These are phyloP conservation scores for Salvia rosmarinus DNA, from an alignment of 257 asterid species.

Conservation along the genomic window DNA sequence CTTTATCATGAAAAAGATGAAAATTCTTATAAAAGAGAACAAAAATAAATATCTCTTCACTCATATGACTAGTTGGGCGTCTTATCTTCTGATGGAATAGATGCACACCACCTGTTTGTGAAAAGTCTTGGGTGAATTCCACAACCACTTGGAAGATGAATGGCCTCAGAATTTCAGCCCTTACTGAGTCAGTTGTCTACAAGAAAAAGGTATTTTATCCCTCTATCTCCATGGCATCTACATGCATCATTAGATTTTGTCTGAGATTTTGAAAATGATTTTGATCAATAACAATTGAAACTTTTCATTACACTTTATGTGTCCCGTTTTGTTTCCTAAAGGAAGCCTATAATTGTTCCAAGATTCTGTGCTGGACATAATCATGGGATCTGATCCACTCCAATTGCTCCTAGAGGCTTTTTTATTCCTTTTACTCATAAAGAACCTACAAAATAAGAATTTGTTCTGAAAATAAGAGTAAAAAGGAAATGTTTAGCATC, in stretches of 20 bases:
- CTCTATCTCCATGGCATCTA: neutral
- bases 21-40: neutral
- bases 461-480: too few relatives aligned
- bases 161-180: conserved; percentile 34
- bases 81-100: conserved; percentile 25
- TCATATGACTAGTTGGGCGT: conserved; percentile 9
- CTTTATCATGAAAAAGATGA: neutral
- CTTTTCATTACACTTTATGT: conserved; percentile 18
- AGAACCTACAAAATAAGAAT: too few relatives aligned
- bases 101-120: conserved; percentile 29
- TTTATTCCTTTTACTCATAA: too few relatives aligned
- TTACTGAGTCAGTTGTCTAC: neutral
- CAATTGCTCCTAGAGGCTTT: neutral
- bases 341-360: conserved; percentile 13
- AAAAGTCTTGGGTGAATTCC: conserved; percentile 25
- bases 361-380: conserved; percentile 27
- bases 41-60: conserved; percentile 25
- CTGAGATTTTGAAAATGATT: conserved; percentile 33
- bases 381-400: conserved; percentile 27
- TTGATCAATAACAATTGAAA: neutral
- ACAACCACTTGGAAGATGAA: conserved; percentile 35
- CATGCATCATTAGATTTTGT: conserved; percentile 19
- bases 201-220: neutral
- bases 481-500: too few relatives aligned
- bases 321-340: neutral